Evolutionary conservation across 768 basidiomycete species (phyloP).

Genomic region (Mycena leptocephala): DNA sequence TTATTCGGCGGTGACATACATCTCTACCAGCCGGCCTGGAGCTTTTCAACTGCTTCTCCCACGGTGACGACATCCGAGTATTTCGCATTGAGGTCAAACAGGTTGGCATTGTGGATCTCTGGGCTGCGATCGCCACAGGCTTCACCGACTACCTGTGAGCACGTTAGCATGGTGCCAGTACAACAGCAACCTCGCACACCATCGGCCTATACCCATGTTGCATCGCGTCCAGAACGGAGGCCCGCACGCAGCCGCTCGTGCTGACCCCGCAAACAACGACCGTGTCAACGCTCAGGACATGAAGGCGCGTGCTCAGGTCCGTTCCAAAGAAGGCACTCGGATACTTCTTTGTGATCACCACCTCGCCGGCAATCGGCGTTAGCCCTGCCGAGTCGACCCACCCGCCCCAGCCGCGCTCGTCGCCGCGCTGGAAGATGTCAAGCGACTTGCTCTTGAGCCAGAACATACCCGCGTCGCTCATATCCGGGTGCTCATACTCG

Average conservation of each 20-base stretch:
- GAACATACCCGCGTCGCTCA: conserved; percentile 16
- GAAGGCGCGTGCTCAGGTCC: conserved; percentile 3
- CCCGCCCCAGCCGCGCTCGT: background rate
- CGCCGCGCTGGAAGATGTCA: conserved; percentile 3
- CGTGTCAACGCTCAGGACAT: conserved; percentile 22
- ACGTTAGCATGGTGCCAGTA: background rate
- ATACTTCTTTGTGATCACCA: conserved; percentile 23
- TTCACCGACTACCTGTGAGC: conserved; percentile 19
- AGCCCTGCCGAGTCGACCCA: conserved; percentile 10
- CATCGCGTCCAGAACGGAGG: conserved; percentile 30
- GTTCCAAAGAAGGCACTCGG: conserved; percentile 32
- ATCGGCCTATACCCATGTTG: conserved; percentile 29
- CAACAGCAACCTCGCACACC: background rate
- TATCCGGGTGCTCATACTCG: conserved; percentile 8
- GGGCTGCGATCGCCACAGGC: conserved; percentile 30
- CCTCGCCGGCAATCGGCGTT: background rate
- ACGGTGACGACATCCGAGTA: conserved; percentile 21
- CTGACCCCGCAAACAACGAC: conserved; percentile 30
- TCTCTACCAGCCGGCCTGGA: conserved; percentile 22
- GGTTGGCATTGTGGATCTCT: conserved; percentile 29
- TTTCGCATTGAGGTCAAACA: conserved; percentile 32
- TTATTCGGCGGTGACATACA: too few relatives aligned
- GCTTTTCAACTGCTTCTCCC: conserved; percentile 19
- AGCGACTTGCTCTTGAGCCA: conserved; percentile 22
- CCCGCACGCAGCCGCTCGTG: conserved; percentile 31